Percentiles rank a stretch among this genome's conserved stretches.
Evolutionary conservation across 2,329 filamentous ascomycete species (phyloP).

Genomic region (Hymenoscyphus linearis): DNA sequence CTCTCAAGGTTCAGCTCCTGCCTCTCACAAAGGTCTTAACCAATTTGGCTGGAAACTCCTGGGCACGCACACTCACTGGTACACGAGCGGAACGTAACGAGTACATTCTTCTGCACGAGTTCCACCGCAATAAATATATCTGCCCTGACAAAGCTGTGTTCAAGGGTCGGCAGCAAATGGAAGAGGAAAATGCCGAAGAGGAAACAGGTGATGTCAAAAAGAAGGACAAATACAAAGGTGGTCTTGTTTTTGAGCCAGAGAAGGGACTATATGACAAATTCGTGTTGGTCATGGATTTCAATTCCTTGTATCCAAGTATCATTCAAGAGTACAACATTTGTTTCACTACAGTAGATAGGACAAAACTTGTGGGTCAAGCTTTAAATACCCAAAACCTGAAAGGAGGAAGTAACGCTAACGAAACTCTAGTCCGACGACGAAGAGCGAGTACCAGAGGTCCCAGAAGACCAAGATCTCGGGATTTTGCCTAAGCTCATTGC

Average conservation of each 20-base stretch:
- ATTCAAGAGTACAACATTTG: slow-evolving; percentile 99
- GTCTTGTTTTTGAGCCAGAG: slow-evolving; percentile 95
- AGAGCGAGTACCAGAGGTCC: slow-evolving; percentile 84
- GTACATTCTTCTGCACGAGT: slow-evolving; percentile 97
- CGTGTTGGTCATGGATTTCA: slow-evolving; percentile 99
- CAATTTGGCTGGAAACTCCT: slow-evolving; percentile 95
- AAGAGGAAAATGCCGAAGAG: slow-evolving; percentile 66
- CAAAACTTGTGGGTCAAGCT: slow-evolving; percentile 53
- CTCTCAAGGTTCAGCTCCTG: slow-evolving; percentile 83
- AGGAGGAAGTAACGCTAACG: slow-evolving; percentile 5
- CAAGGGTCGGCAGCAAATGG: slow-evolving; percentile 65
- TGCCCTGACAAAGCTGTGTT: slow-evolving; percentile 91
- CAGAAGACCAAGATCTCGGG: slow-evolving; percentile 70
- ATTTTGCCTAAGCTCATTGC: slow-evolving; percentile 88
- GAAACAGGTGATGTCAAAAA: slow-evolving; percentile 75
- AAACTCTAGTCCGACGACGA: slow-evolving; percentile 63
- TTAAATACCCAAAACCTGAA: no score
- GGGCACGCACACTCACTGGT: slow-evolving; percentile 91
- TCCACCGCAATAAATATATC: slow-evolving; percentile 94
- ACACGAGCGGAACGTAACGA: slow-evolving; percentile 97
- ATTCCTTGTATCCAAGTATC: slow-evolving; percentile 99
- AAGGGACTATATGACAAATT: slow-evolving; percentile 98
- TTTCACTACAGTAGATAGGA: slow-evolving; percentile 91
- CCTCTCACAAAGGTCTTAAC: slow-evolving; percentile 92
- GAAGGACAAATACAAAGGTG: slow-evolving; percentile 99